Base-by-base conservation (phyloP, 2,329 filamentous ascomycete species). In the Colletotrichum sp. region DNA sequence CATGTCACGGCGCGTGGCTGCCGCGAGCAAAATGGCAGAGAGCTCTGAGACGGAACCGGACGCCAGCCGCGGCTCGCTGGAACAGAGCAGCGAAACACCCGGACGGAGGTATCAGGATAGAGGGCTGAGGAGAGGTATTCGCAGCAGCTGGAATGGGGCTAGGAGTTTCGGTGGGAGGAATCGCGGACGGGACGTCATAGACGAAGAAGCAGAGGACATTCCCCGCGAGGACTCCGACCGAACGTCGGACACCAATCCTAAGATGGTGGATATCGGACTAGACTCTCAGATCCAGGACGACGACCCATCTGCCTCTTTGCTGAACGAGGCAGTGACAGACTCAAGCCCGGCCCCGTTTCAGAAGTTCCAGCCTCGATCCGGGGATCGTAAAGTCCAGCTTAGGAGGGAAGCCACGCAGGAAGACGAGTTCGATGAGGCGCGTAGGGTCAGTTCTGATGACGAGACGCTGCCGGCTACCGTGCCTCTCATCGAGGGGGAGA, bases 191-290 rank as follows among this genome's bases (percentile, higher is more conserved):
- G 83, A 84, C 65, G 79, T 81, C 39, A 79, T 87, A 32, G 81
- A 85, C 63, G 87, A 89, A 77, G 86, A 88, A 77, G 79, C 82
- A 18, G 84, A 86, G 72, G 88, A 89, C 68, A 83, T 86, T 48
- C 79, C 82, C 14, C 82, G 82, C 73, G 82, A 84, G 66, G 81
- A 81, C 24, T 82, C 83, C 48, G 81, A 83, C 74, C 77, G 77
- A 43, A 79, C 81, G 28, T 81, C 81, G 73, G 81, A 82, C 21
- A 80, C 73, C 32, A 82, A 81, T 68, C 79, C 77, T 18, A 94
- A 92, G 81, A 93, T 99, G 90, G 95, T 97, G 9, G 96, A 99
- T 82, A 91, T 99, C 64, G 95, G 95, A 34, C 89, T 99, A 24
- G 95, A 96, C 71, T 93, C 92, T 14, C 90, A 90, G 6, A 89